Conservation (phyloP, 305 asterid species). For the Fraxinus angustifolia region DNA sequence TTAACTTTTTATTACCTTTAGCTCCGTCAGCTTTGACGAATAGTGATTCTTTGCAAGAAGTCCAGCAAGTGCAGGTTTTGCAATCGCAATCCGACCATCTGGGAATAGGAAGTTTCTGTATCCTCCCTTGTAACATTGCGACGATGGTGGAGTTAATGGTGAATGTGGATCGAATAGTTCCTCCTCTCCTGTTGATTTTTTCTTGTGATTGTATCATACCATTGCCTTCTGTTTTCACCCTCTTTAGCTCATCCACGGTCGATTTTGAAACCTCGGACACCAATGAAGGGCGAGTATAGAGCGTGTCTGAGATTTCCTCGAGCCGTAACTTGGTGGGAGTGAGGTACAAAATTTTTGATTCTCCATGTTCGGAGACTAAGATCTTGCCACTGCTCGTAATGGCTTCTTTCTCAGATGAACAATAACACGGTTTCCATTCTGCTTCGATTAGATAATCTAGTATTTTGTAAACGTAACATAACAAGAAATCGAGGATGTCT, state of each 20-base stretch:
- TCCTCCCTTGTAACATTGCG: slow-evolving; percentile 62
- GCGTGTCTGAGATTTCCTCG: slow-evolving; percentile 88
- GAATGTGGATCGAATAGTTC: slow-evolving; percentile 34
- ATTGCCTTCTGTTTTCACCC: neutral
- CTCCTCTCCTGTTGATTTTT: slow-evolving; percentile 13
- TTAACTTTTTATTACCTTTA: slow-evolving; percentile 35
- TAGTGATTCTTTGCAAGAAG: slow-evolving; percentile 55
- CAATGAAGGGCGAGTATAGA: slow-evolving; percentile 65
- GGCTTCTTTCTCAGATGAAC: slow-evolving; percentile 23
- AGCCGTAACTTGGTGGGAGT: slow-evolving; percentile 55
- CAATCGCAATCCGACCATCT: slow-evolving; percentile 98
- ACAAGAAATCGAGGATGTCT: slow-evolving; percentile 52
- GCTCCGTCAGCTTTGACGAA: slow-evolving; percentile 72
- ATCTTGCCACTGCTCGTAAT: slow-evolving; percentile 52
- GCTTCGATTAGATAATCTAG: slow-evolving; percentile 38
- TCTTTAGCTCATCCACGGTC: slow-evolving; percentile 22
- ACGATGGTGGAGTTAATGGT: slow-evolving; percentile 60
- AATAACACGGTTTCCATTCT: neutral
- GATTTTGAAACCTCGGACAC: slow-evolving; percentile 54
- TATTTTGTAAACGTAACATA: slow-evolving; percentile 32
- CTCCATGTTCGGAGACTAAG: slow-evolving; percentile 66
- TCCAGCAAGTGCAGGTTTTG: slow-evolving; percentile 66
- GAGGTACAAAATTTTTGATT: slow-evolving; percentile 58
- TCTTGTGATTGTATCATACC: slow-evolving; percentile 20
- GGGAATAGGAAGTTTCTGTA: slow-evolving; percentile 39